Conservation (phyloP, 2,329 filamentous ascomycete species). For the Curvularia verruculosa region DNA sequence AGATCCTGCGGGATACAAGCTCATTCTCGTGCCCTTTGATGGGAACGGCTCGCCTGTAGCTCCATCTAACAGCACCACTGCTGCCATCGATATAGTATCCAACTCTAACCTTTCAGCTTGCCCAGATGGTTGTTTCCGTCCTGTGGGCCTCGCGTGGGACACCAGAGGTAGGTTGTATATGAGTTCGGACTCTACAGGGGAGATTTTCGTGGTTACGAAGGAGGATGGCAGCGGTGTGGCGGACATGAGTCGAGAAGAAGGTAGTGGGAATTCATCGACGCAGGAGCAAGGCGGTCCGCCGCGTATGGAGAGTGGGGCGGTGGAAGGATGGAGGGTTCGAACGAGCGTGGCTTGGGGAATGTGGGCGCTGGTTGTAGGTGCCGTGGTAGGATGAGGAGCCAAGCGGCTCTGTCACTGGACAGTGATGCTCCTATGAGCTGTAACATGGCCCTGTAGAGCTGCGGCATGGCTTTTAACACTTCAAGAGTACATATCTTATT, state of each 20-base stretch:
- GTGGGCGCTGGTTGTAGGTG: slow-evolving; percentile 10
- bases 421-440: no score
- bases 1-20: slow-evolving; percentile 58
- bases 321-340: slow-evolving; percentile 2
- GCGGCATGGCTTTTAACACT: neutral
- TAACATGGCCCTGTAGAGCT: neutral
- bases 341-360: slow-evolving; percentile 17
- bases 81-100: slow-evolving; percentile 60
- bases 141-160: slow-evolving; percentile 64
- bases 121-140: slow-evolving; percentile 65
- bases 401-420: neutral
- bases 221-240: slow-evolving; percentile 40
- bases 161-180: slow-evolving; percentile 64
- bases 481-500: neutral
- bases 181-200: slow-evolving; percentile 67
- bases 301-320: slow-evolving; percentile 5
- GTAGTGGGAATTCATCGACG: slow-evolving; percentile 18
- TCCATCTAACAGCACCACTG: slow-evolving; percentile 54
- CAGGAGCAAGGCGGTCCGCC: no score
- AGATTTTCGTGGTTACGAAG: slow-evolving; percentile 63
- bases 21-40: slow-evolving; percentile 55
- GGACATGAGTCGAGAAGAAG: slow-evolving; percentile 25
- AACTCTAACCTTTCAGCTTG: slow-evolving; percentile 62
- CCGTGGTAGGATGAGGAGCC: slow-evolving; percentile 4
- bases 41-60: slow-evolving; percentile 54